A percentile compares a stretch with the other conserved stretches of the same genome.
Evolutionary conservation across 257 asterid species (phyloP).

Genomic region (Lantana camara): DNA sequence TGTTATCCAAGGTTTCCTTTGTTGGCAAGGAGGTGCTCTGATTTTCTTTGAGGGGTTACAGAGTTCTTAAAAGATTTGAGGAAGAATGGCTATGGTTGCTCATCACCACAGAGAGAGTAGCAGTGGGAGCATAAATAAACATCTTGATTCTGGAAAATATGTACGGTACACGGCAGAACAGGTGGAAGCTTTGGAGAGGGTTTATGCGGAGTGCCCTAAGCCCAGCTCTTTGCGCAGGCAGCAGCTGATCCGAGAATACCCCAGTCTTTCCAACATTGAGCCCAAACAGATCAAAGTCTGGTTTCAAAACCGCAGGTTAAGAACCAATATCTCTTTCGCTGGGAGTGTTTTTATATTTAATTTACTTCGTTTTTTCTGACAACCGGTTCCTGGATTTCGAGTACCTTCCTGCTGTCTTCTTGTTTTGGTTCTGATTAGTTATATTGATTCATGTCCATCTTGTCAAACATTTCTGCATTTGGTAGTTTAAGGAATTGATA

Average conservation of each 20-base stretch:
- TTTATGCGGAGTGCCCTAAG: slow-evolving; percentile 86
- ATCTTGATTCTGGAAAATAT: slow-evolving; percentile 82
- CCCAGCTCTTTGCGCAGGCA: slow-evolving; percentile 88
- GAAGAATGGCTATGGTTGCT: slow-evolving; percentile 79
- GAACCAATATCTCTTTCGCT: neutral
- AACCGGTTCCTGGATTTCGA: neutral
- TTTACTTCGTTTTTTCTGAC: neutral
- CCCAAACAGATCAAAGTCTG: slow-evolving; percentile 96
- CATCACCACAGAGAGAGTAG: slow-evolving; percentile 81
- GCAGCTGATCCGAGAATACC: slow-evolving; percentile 87
- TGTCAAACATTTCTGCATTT: neutral
- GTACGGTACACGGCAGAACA: slow-evolving; percentile 93
- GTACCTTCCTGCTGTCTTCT: neutral
- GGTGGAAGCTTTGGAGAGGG: slow-evolving; percentile 93
- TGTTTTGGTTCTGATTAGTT: neutral
- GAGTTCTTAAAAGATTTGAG: slow-evolving; percentile 5
- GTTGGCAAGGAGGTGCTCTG: neutral
- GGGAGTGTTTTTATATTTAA: neutral
- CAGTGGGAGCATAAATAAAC: slow-evolving; percentile 69
- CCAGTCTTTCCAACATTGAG: slow-evolving; percentile 80
- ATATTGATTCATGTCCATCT: slow-evolving; percentile 2
- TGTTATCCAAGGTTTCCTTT: slow-evolving; percentile 13
- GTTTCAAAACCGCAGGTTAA: slow-evolving; percentile 93
- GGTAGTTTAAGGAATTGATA: neutral
- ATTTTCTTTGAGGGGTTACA: neutral